phyloP scores from a whole-genome alignment of 1,139 yeast genomes.

The Suhomyces yuchorum region DNA sequence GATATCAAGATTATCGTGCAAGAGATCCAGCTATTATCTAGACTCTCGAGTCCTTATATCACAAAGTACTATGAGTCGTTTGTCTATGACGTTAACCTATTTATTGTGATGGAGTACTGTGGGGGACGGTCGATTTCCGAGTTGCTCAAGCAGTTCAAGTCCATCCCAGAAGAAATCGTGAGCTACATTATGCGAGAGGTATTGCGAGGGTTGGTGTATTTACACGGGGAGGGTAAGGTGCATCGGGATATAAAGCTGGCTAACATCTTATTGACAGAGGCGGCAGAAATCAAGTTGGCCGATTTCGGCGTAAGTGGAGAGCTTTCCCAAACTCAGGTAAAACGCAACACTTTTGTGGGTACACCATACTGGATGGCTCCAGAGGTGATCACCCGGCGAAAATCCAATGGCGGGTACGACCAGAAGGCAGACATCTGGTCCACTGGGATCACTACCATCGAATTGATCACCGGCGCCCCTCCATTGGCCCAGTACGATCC shows the following conservation, averaged over 20 bases:
- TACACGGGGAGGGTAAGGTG: conserved; percentile 73
- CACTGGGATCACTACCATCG: conserved; percentile 79
- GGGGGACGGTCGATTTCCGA: conserved; percentile 92
- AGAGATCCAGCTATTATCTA: conserved; percentile 74
- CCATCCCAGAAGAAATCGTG: conserved; percentile 57
- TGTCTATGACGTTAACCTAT: conserved; percentile 64
- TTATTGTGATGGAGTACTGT: conserved; percentile 91
- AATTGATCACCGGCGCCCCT: conserved; percentile 70
- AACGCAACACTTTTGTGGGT: conserved; percentile 77
- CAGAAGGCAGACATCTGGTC: conserved; percentile 91
- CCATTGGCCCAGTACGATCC: conserved; percentile 74
- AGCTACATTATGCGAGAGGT: conserved; percentile 63
- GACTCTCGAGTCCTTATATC: conserved; percentile 62
- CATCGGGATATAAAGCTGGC: conserved; percentile 88
- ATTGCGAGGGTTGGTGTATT: conserved; percentile 64
- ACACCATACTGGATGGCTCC: conserved; percentile 97
- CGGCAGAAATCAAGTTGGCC: conserved; percentile 69
- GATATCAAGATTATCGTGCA: conserved; percentile 69
- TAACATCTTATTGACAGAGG: conserved; percentile 65
- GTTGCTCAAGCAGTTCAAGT: conserved; percentile 39
- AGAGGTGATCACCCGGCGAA: conserved; percentile 59
- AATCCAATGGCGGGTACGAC: conserved; percentile 74
- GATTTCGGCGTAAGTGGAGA: conserved; percentile 91
- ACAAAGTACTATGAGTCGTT: conserved; percentile 68
- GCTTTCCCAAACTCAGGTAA: conserved; percentile 59